Percentiles rank a stretch among this genome's conserved stretches.
Evolutionary conservation across 257 asterid genomes (phyloP).

Genomic region (Buddleja alternifolia): DNA sequence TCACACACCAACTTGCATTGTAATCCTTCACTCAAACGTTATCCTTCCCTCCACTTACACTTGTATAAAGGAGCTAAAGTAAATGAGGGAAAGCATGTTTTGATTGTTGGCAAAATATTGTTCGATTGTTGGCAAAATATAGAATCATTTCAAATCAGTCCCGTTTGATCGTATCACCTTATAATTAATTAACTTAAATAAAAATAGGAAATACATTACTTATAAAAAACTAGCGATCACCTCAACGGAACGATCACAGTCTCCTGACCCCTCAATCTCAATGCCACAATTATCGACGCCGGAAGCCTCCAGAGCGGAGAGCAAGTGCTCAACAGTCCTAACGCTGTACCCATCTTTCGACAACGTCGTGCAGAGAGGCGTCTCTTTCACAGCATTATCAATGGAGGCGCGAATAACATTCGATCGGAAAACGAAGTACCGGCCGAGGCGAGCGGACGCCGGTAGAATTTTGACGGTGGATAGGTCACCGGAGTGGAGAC

Average conservation of each 20-base stretch:
- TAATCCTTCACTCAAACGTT: too few species aligned
- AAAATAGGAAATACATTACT: neutral
- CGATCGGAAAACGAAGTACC: slow-evolving; percentile 65
- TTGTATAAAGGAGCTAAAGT: too few species aligned
- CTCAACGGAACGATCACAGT: slow-evolving; percentile 60
- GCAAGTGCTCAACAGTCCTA: slow-evolving; percentile 87
- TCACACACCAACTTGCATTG: too few species aligned
- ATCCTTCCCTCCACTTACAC: too few species aligned
- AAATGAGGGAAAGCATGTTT: too few species aligned
- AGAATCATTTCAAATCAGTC: too few species aligned
- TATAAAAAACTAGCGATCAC: slow-evolving; percentile 33
- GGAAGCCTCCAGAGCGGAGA: slow-evolving; percentile 86
- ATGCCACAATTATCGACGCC: slow-evolving; percentile 88
- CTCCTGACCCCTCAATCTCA: slow-evolving; percentile 55
- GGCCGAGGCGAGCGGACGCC: slow-evolving; percentile 67
- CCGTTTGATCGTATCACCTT: too few species aligned
- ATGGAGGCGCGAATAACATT: slow-evolving; percentile 67
- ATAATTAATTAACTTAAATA: too few species aligned
- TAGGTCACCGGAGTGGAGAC: slow-evolving; percentile 81
- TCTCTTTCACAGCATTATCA: slow-evolving; percentile 51
- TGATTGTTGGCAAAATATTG: too few species aligned
- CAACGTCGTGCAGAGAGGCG: slow-evolving; percentile 79
- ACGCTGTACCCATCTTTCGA: slow-evolving; percentile 64
- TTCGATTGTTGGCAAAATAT: too few species aligned
- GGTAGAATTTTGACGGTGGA: slow-evolving; percentile 69